Base-by-base conservation (phyloP, 2,329 filamentous ascomycete species). In the Paracoccidioides lutzii region DNA sequence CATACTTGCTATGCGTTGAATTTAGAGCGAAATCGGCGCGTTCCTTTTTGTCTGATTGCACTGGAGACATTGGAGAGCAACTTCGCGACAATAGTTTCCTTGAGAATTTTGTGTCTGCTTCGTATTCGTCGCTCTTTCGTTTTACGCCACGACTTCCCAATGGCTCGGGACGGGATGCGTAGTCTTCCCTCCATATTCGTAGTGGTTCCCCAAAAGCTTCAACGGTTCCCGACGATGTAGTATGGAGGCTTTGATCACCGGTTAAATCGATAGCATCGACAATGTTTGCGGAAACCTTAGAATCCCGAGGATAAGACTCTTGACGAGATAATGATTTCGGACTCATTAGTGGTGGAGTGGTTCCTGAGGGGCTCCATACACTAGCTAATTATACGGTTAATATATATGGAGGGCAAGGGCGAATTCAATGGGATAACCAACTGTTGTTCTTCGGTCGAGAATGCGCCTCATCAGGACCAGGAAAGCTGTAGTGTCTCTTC, bases 121-220 rank as follows among this genome's bases (percentile, higher is more conserved):
- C 64, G 55, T 74, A 73, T 57, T 77, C 75, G 28, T 76, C 70
- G 58, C 75, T 77, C 61, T 76, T 77, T 52, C 75, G 67, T 62
- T 77, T 78, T 61, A 72, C 75, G 4, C 73, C 73, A 59, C 67
- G 69, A 53, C 68, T 71, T 22, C 69, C 63, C 8, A 61, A 33
- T 28, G 72, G 70, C 43, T 68, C 66, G 52, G 64, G 63, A 22
- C 71, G 68, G 49, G 64, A 64, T 12, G 73, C 73, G 55, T 65
- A 68, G 42, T 73, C 71, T 61, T 76, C 73, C 42, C 64, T 68
- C 75, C 75, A 76, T 60, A 76, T 57, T 32, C 62, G 62, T 41
- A 64, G 68, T 22, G 74, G 63, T 41, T 73, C 71, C 10, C 68
- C 73, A 61, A 75, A 71, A 0, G 67, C 66, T 57, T 72, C 70